A percentile compares a stretch with the other conserved stretches of the same genome.
phyloP scores from a whole-genome alignment of 1,284 basidiomycete genomes.

The Sporisorium exsertum region DNA sequence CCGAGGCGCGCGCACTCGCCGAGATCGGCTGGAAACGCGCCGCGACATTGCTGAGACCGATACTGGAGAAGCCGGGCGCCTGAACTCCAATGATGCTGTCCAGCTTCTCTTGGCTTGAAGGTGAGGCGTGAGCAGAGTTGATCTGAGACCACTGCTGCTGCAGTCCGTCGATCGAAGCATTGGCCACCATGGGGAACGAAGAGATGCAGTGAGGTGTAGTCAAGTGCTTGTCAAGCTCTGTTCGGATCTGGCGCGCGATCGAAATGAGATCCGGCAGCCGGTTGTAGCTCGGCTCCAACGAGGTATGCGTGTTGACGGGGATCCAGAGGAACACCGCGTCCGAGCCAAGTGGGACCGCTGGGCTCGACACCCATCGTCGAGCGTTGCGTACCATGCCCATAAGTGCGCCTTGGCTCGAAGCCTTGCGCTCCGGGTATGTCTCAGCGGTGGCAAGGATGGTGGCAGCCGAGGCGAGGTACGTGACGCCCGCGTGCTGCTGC shows the following conservation, averaged over 20 bases:
- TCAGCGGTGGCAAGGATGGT: conserved; percentile 31
- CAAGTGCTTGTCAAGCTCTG: conserved; percentile 27
- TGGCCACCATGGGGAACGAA: conserved; percentile 1
- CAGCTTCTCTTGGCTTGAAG: conserved; percentile 1
- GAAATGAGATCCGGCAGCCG: conserved; percentile 11
- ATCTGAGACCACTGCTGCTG: conserved; percentile 17
- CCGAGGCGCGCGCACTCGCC: conserved; percentile 2
- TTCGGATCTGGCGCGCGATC: conserved; percentile 5
- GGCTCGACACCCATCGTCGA: conserved; percentile 30
- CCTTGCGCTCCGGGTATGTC: conserved; percentile 35
- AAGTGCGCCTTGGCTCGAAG: conserved; percentile 27
- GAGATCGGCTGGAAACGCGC: conserved; percentile 20
- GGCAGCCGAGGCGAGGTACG: conserved; percentile 36
- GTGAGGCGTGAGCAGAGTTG: background rate
- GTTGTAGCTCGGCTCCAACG: conserved; percentile 15
- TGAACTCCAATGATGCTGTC: conserved; percentile 28
- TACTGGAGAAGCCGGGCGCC: conserved; percentile 34
- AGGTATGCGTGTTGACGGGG: conserved; percentile 16
- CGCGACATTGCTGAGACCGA: conserved; percentile 8
- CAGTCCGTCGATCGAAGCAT: conserved; percentile 9
- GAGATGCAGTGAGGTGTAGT: conserved; percentile 30
- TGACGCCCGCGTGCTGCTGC: conserved; percentile 17
- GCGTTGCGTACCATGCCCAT: conserved; percentile 49
- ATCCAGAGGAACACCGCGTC: conserved; percentile 51
- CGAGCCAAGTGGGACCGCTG: conserved; percentile 28